A percentile compares a stretch with the other conserved stretches of the same genome.
These are phyloP conservation scores for Rosa lucieae DNA, from an alignment of 306 rosid genomes.

Conservation along the genomic window DNA sequence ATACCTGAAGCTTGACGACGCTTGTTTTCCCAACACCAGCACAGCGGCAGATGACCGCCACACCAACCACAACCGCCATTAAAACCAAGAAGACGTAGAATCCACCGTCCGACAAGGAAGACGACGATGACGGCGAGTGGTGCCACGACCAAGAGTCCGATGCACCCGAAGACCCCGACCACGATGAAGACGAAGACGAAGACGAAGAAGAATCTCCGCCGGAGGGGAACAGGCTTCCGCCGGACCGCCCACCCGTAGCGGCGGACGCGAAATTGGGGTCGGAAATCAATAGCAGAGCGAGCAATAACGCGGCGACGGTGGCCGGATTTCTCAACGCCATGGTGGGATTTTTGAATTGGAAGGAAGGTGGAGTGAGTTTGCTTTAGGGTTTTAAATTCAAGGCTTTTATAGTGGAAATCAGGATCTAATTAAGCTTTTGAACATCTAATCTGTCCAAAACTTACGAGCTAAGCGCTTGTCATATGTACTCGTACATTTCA, in stretches of 20 bases:
- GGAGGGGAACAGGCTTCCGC: slow-evolving; percentile 59
- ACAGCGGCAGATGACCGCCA: too few relatives aligned
- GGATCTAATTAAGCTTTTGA: too few relatives aligned
- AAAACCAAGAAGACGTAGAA: neutral
- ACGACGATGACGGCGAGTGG: too few relatives aligned
- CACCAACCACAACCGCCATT: neutral
- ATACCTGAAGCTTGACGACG: neutral
- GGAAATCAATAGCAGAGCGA: slow-evolving; percentile 56
- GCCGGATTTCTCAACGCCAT: slow-evolving; percentile 66
- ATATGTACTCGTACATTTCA: too few relatives aligned
- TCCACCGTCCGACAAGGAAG: neutral
- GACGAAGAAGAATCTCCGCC: slow-evolving; percentile 30
- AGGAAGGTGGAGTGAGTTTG: neutral
- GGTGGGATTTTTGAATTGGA: neutral
- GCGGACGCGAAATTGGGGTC: slow-evolving; percentile 51
- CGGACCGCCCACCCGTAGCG: slow-evolving; percentile 85
- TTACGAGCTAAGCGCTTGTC: too few relatives aligned
- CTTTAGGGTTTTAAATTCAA: neutral
- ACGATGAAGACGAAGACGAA: too few relatives aligned
- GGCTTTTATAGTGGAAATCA: neutral
- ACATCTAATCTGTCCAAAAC: too few relatives aligned
- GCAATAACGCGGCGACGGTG: slow-evolving; percentile 47
- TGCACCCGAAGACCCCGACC: neutral
- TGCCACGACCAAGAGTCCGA: neutral
- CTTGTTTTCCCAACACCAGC: neutral